phyloP scores from a whole-genome alignment of 495 filamentous ascomycete genomes.

The Aspergillus avenaceus region DNA sequence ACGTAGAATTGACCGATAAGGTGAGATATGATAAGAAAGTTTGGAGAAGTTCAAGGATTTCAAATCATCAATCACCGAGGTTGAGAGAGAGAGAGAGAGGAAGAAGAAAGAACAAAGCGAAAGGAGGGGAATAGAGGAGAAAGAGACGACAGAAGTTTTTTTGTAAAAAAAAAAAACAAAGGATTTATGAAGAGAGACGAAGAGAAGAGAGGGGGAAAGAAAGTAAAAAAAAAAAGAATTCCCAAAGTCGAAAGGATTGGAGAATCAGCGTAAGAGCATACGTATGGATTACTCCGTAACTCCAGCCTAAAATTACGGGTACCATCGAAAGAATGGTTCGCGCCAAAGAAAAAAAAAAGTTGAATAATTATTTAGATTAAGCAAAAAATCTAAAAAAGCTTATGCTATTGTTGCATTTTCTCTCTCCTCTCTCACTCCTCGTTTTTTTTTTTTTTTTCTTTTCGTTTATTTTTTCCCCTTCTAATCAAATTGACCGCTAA shows the following conservation, averaged over 20 bases:
- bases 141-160: not conserved
- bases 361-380: no score
- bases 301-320: not conserved
- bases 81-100: not conserved
- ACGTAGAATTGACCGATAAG: not conserved
- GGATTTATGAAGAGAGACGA: not conserved
- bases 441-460: no score
- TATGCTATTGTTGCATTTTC: no score
- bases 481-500: not conserved
- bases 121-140: not conserved
- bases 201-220: slow-evolving; percentile 6
- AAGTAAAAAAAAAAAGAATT: slow-evolving; percentile 3
- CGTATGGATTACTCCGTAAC: slow-evolving; percentile 2
- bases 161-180: not conserved
- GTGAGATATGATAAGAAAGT: no score
- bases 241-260: no score
- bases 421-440: not conserved
- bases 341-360: no score
- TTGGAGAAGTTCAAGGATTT: not conserved
- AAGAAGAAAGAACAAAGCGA: not conserved
- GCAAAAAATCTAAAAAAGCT: no score
- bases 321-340: not conserved
- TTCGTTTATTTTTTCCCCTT: no score
- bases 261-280: slow-evolving; percentile 2
- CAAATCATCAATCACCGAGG: no score